Evolutionary conservation across 2,329 filamentous ascomycete genomes (phyloP), one percentile per base, ranked within the genome.

Genomic region (Tolypocladium amazonense): DNA sequence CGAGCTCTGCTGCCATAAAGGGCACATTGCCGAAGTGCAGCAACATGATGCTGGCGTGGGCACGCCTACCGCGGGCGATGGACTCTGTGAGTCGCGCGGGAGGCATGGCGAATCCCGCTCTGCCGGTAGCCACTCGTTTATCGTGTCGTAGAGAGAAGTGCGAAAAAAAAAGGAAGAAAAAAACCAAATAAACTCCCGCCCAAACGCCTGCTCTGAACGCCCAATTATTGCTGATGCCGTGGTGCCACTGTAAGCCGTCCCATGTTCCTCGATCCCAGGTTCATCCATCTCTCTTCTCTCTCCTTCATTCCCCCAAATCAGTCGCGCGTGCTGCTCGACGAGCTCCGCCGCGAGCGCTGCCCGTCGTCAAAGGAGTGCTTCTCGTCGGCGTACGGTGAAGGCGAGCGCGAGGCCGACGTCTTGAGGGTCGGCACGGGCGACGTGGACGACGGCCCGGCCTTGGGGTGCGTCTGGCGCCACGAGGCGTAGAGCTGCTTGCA

Each of bases 401-500:
- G 54, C 14, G 61, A 68, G 53, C 61, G 62, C 5, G 71, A 69
- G 50, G 50, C 30, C 23, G 47, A 9, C 8, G 12, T 30, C 15
- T 20, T 4, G 60, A 56, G 54, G 47, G 57, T 27, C 57, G 56
- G 52, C 25, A 15, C 41, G 37, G 53, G 7, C 30, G 43, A 18
- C 41, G 41, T 3, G 1, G 71, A 65, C 64, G 68, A 64, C 60
- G 62, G 58, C 38, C 62, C 59, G 54, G 71, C 72, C 35, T 73
- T 69, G 63, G 79, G 76, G 64, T 76, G 76, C 54, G 76, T 72
- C 67, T 82, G 79, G 63, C 77, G 77, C 80, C 81, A 84, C n/a
- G 82, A 84, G 57, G 79, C 75, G 74, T 78, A 81, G 72, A 85
- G 80, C 66, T 84, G 76, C 71, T 81, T 83, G 79, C 80, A 82